Base-by-base conservation (phyloP, 2,329 filamentous ascomycete species). In the Fusarium circinatum region DNA sequence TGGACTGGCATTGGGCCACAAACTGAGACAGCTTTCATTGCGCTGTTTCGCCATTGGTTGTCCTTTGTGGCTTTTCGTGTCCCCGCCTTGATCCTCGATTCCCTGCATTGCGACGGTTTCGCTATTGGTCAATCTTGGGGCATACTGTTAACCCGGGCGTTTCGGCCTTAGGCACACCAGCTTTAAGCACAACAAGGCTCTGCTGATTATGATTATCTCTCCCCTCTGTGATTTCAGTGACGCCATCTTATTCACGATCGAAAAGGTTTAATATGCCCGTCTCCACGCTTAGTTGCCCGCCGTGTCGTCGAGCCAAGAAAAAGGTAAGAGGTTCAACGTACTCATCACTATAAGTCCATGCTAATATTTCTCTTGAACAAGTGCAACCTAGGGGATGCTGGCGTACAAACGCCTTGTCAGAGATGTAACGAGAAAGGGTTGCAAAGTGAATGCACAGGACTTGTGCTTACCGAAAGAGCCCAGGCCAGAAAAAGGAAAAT, bases 61-160 rank as follows among this genome's bases (percentile, higher is more conserved):
- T 12, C 0, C 5, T 24, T 24, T 44, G 15, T 44, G n/a, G 42
- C n/a, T 44, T 18, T 44, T 0, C n/a, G 6, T 44, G 42, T 44
- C 15, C 6, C n/a, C n/a, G 14, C 15, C 41, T 18, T 26, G 15
- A 44, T 42, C 14, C n/a, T 0, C 0, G 4, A 12, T 11, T 3
- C n/a, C n/a, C 10, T 44, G 42, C n/a, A 26, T 44, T 44, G 42
- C 42, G 42, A 26, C n/a, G 10, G n/a, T 44, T 44, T 3, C 42
- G n/a, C 42, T 12, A 44, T 44, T 44, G 42, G n/a, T 1, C 42
- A 44, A 26, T 8, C 42, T 18, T 26, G 41, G n/a, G 9, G n/a
- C 2, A 1, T 26, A 18, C n/a, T 3, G 1, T 44, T 12, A 6
- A 18, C 7, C n/a, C n/a, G 15, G 15, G n/a, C 10, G 10, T 44